Evolutionary conservation across 2,329 filamentous ascomycete genomes (phyloP), one percentile per base, ranked within the genome.

Genomic region (Lecanoromycetidae sp.): DNA sequence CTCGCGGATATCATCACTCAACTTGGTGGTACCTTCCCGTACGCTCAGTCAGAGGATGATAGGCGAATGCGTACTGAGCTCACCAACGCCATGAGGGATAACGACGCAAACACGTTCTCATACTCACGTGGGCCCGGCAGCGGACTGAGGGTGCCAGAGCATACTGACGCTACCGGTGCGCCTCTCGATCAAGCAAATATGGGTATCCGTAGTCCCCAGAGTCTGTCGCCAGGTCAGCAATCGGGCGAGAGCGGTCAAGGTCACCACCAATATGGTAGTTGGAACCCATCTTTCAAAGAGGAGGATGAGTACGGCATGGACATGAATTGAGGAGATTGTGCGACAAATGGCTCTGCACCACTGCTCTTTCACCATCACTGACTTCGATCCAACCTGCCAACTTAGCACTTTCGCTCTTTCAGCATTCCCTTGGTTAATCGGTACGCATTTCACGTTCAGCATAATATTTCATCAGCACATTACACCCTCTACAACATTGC

Each of bases 281-380:
- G 71, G 72, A 69, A 58, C 66, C 58, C 51, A 66, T 64, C 20
- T 61, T 86, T 95, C 68, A 94, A 94, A 65, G 88, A 94, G 63
- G 88, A 95, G 66, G 88, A 95, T 57, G 88, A 94, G 66, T 94
- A 84, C 60, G 79, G 79, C 60, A 93, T 94, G 84, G 85, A 91
- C 52, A 66, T 71, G 61, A 50, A 52, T 13, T 54, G 45, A 54
- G 4, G n/a, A 39, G 9, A 19, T 38, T 34, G 27, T 7, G n/a
- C 33, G 15, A 34, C 17, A 39, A 27, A 32, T 5, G 12, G 8
- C n/a, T 12, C 12, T 30, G 36, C 36, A 38, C 36, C 20, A 13
- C 27, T 26, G 36, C 36, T 38, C 17, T 25, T 2, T 6, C 5
- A 15, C 22, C 22, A 15, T 20, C 36, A 25, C 27, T 38, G 13